These are phyloP conservation scores for Neurospora crassa DNA, from an alignment of 2,329 filamentous ascomycete species.

Conservation along the genomic window DNA sequence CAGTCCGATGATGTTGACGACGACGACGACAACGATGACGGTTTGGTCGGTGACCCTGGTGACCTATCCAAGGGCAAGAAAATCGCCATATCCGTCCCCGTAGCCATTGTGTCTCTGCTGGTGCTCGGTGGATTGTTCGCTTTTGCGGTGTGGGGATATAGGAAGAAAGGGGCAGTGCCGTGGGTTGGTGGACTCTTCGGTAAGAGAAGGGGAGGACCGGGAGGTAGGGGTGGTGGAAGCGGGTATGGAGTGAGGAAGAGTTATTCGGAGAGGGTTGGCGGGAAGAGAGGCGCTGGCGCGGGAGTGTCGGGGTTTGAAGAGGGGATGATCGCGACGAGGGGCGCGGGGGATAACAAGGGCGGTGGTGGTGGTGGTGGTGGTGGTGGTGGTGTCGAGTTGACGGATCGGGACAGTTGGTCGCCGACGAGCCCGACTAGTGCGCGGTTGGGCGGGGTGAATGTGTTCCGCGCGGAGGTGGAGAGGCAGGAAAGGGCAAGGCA, in stretches of 20 bases:
- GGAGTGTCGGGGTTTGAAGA: background rate
- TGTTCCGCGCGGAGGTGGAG: constrained; percentile 29
- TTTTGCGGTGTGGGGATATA: constrained; percentile 19
- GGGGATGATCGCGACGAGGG: background rate
- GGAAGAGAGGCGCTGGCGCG: background rate
- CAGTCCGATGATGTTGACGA: background rate
- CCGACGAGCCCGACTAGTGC: constrained; percentile 10
- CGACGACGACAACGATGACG: background rate
- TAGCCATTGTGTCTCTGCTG: constrained; percentile 20
- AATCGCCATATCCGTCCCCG: constrained; percentile 20
- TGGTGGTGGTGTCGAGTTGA: constrained; percentile 20
- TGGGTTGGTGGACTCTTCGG: constrained; percentile 10
- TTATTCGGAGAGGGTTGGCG: constrained; percentile 16
- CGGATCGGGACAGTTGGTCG: constrained; percentile 23
- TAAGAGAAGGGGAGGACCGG: background rate
- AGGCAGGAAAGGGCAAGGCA: constrained; percentile 21
- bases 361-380: constrained; percentile 8
- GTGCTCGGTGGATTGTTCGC: constrained; percentile 7
- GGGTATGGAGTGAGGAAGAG: constrained; percentile 21
- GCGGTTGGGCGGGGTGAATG: constrained; percentile 17
- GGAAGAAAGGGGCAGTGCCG: constrained; percentile 17
- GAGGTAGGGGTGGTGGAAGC: constrained; percentile 9
- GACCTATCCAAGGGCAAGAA: background rate
- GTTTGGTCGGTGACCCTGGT: background rate
- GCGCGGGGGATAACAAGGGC: too few relatives aligned